Evolutionary conservation across 2,329 filamentous ascomycete genomes (phyloP).

Genomic region (Leptographium lundbergii): DNA sequence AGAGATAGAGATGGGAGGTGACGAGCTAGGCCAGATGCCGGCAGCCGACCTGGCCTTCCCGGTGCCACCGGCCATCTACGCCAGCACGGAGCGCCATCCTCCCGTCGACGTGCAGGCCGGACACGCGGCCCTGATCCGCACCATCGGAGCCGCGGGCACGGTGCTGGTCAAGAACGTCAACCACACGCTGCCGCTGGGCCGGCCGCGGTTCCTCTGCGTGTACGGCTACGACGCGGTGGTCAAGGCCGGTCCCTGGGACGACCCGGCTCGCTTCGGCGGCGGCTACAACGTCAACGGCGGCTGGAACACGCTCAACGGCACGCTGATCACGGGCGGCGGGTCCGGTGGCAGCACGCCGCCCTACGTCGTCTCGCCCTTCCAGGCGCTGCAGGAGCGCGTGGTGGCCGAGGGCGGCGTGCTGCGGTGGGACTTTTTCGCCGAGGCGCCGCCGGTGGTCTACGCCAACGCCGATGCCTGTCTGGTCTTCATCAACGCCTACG

Average conservation of each 20-base stretch:
- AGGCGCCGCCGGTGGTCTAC: slow-evolving; percentile 26
- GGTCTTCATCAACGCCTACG: slow-evolving; percentile 55
- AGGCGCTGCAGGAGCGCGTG: slow-evolving; percentile 39
- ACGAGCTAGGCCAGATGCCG: slow-evolving; percentile 15
- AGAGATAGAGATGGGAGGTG: slow-evolving; percentile 15
- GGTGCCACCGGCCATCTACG: slow-evolving; percentile 28
- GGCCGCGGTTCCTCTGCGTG: slow-evolving; percentile 40
- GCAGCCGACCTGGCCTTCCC: slow-evolving; percentile 17
- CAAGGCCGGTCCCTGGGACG: slow-evolving; percentile 30
- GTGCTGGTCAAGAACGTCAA: slow-evolving; percentile 52
- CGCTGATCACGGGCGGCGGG: slow-evolving; percentile 37
- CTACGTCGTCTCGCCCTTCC: slow-evolving; percentile 36
- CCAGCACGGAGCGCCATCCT: slow-evolving; percentile 40
- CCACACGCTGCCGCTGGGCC: slow-evolving; percentile 35
- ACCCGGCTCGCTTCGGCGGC: slow-evolving; percentile 28
- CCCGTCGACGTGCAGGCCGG: slow-evolving; percentile 46
- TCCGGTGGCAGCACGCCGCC: slow-evolving; percentile 37
- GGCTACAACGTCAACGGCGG: slow-evolving; percentile 29
- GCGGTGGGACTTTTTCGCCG: slow-evolving; percentile 39
- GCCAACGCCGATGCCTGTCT: slow-evolving; percentile 49
- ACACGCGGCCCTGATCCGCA: slow-evolving; percentile 34
- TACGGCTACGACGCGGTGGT: slow-evolving; percentile 50
- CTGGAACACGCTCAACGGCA: slow-evolving; percentile 39
- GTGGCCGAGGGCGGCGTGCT: slow-evolving; percentile 39
- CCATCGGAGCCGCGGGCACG: slow-evolving; percentile 42